These are phyloP conservation scores for Brassica incana DNA, from an alignment of 345 rosid genomes.

Conservation along the genomic window DNA sequence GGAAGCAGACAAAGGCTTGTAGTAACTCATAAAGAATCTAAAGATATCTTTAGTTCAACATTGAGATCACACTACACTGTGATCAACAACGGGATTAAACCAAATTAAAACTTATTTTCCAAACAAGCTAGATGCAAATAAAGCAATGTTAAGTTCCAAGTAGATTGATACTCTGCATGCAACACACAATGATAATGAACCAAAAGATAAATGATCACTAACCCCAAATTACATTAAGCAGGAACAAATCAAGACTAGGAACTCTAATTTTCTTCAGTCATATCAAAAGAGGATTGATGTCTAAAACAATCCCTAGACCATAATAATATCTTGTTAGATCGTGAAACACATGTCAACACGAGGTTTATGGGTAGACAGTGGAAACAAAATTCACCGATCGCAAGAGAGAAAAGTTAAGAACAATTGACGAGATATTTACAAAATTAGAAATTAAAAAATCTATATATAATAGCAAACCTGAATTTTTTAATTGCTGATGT, in stretches of 20 bases:
- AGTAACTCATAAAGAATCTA: neutral
- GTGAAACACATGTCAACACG: neutral
- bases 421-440: neutral
- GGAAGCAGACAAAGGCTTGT: neutral
- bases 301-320: neutral
- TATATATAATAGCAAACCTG: too few species aligned
- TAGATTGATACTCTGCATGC: constrained; percentile 8
- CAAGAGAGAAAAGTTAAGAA: neutral
- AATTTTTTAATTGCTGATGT: too few species aligned
- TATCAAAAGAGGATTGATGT: neutral
- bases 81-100: neutral
- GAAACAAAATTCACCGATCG: neutral
- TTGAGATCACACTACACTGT: neutral
- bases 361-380: neutral
- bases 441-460: neutral
- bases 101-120: neutral
- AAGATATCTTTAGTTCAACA: too few species aligned
- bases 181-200: neutral
- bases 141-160: constrained; percentile 15
- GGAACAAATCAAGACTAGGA: neutral
- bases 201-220: constrained; percentile 1
- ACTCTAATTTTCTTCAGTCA: neutral
- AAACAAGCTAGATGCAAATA: too few species aligned
- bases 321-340: neutral
- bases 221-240: constrained; percentile 47